Percentiles rank a stretch among this genome's conserved stretches.
Evolutionary conservation across 2,329 filamentous ascomycete species (phyloP).

Genomic region (Stagonosporopsis chrysanthemi): DNA sequence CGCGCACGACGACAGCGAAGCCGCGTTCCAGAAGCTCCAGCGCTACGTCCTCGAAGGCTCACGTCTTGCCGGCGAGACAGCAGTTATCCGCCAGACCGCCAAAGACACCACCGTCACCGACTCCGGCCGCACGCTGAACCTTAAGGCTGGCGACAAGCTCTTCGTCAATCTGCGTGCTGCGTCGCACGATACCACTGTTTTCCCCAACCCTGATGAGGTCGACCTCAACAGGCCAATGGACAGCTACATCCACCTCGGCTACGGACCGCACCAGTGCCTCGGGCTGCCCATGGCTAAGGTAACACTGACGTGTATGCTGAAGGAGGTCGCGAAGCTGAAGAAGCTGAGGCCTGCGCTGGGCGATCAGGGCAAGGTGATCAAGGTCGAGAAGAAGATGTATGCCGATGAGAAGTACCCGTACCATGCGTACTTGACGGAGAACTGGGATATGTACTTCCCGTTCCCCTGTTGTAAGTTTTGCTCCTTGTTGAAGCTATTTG

Average conservation of each 20-base stretch:
- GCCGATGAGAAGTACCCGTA: constrained; percentile 46
- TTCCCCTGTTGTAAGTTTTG: constrained; percentile 56
- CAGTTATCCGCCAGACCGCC: constrained; percentile 49
- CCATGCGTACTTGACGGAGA: constrained; percentile 57
- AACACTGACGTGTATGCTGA: constrained; percentile 56
- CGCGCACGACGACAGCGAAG: constrained; percentile 51
- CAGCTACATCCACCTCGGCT: constrained; percentile 55
- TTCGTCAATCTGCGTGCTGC: constrained; percentile 55
- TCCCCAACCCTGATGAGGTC: constrained; percentile 52
- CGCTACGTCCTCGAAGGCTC: constrained; percentile 59
- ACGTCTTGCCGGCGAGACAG: constrained; percentile 55
- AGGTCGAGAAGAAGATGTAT: constrained; percentile 47
- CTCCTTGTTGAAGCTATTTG: neutral
- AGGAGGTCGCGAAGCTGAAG: constrained; percentile 52
- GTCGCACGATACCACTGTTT: constrained; percentile 51
- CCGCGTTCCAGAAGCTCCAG: constrained; percentile 57
- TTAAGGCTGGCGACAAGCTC: constrained; percentile 51
- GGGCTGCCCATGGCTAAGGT: constrained; percentile 54
- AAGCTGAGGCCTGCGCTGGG: constrained; percentile 51
- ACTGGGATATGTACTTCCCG: constrained; percentile 57
- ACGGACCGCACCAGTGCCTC: constrained; percentile 54
- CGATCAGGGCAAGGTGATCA: constrained; percentile 52
- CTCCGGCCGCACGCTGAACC: constrained; percentile 34
- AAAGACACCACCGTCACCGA: constrained; percentile 46
- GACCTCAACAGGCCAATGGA: constrained; percentile 51